A percentile compares a stretch with the other conserved stretches of the same genome.
phyloP scores from a whole-genome alignment of 768 basidiomycete genomes.

The Mycena capillaripes region DNA sequence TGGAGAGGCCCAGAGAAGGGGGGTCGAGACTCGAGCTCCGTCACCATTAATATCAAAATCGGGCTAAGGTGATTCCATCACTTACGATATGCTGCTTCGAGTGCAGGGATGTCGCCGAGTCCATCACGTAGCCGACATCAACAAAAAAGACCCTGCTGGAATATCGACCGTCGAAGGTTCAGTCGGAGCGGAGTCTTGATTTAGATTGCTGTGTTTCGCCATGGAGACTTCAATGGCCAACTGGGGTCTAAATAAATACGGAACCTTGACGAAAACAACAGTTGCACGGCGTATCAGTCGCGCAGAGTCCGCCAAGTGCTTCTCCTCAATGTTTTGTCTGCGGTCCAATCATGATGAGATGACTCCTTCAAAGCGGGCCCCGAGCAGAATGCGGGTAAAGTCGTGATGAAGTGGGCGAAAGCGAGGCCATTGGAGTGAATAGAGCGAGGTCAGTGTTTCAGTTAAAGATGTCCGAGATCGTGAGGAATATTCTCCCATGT shows the following conservation, averaged over 20 bases:
- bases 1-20: no score
- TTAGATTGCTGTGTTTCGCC: slow-evolving; percentile 13
- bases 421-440: no score
- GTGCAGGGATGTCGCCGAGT: not conserved
- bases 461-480: no score
- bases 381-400: no score
- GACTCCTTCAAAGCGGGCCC: no score
- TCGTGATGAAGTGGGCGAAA: no score
- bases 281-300: not conserved
- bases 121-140: not conserved
- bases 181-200: not conserved
- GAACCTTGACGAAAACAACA: no score
- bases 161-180: no score
- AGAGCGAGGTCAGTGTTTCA: no score
- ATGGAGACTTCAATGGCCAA: slow-evolving; percentile 10
- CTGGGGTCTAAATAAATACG: slow-evolving; percentile 5
- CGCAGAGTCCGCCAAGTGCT: not conserved
- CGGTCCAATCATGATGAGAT: not conserved
- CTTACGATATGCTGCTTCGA: not conserved
- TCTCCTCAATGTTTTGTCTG: no score
- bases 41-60: not conserved
- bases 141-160: not conserved
- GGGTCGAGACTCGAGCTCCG: not conserved
- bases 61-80: slow-evolving; percentile 17
- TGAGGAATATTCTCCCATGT: no score